phyloP scores from a whole-genome alignment of 352 stramenopile genomes.

The Pythium biforme region DNA sequence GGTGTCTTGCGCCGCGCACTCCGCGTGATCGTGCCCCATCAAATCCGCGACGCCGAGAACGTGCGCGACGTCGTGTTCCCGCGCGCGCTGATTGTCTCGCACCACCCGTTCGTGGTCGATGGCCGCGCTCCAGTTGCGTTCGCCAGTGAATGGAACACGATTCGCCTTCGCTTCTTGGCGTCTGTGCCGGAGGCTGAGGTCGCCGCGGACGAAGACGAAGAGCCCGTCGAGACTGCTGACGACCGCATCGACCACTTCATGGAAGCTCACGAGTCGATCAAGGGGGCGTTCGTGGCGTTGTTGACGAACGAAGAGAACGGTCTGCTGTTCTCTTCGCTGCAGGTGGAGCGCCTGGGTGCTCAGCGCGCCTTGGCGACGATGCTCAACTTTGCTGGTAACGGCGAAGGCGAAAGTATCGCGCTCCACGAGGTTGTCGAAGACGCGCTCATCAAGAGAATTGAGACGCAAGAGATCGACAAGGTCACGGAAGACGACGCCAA shows the following conservation, averaged over 20 bases:
- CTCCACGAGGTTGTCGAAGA: constrained; percentile 72
- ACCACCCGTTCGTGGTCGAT: constrained; percentile 75
- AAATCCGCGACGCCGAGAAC: constrained; percentile 34
- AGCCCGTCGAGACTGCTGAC: constrained; percentile 42
- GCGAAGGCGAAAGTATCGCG: constrained; percentile 69
- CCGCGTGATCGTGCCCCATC: constrained; percentile 47
- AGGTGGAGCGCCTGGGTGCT: constrained; percentile 52
- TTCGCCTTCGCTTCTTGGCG: constrained; percentile 63
- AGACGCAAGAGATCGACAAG: constrained; percentile 44
- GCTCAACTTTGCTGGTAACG: constrained; percentile 79
- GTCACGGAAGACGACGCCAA: constrained; percentile 59
- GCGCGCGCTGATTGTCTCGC: constrained; percentile 48
- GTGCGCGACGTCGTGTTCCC: constrained; percentile 53
- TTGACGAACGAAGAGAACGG: constrained; percentile 42
- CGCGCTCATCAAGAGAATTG: constrained; percentile 50
- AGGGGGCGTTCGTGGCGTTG: constrained; percentile 47
- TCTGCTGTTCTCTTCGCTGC: constrained; percentile 52
- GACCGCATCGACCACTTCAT: constrained; percentile 83
- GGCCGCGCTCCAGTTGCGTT: constrained; percentile 52
- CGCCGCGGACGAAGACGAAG: constrained; percentile 43
- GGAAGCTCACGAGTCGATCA: constrained; percentile 61
- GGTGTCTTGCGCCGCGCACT: constrained; percentile 63
- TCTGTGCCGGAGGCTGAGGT: constrained; percentile 3
- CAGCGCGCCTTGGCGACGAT: constrained; percentile 72
- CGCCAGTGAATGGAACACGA: constrained; percentile 57